Conservation (phyloP, 768 basidiomycete species). For the Rhizopogon sp. region DNA sequence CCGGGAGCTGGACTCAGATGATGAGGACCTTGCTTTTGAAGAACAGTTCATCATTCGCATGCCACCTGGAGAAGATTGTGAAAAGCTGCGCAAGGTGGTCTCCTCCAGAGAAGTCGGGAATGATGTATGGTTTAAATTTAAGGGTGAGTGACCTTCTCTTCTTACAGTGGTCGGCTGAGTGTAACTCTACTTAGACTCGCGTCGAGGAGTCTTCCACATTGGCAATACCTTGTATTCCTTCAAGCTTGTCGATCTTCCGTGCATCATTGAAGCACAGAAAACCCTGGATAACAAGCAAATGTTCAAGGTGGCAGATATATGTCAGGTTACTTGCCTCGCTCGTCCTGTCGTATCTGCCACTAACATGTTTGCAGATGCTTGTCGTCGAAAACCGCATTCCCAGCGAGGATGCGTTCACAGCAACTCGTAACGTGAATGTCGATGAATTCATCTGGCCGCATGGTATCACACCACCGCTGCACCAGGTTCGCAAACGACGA, state of each 20-base stretch:
- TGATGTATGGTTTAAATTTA: conserved; percentile 98
- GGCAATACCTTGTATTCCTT: conserved; percentile 77
- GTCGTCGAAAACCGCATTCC: conserved; percentile 75
- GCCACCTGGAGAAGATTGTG: conserved; percentile 79
- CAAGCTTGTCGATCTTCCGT: conserved; percentile 94
- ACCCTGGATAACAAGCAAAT: conserved; percentile 94
- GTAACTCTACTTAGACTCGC: conserved; percentile 57
- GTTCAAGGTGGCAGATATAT: conserved; percentile 99
- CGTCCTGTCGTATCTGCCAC: conserved; percentile 5
- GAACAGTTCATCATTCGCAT: conserved; percentile 94
- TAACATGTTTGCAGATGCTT: conserved; percentile 65
- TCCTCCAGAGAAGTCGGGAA: conserved; percentile 69
- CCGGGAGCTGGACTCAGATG: conserved; percentile 91
- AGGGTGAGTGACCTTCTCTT: conserved; percentile 47
- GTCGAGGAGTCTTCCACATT: conserved; percentile 86
- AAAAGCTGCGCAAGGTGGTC: conserved; percentile 78
- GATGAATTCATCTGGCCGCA: conserved; percentile 98
- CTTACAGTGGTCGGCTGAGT: not conserved
- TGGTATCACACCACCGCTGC: conserved; percentile 90
- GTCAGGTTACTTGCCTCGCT: conserved; percentile 57
- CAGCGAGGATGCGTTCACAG: conserved; percentile 59
- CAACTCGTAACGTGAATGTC: conserved; percentile 72
- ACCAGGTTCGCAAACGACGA: conserved; percentile 84
- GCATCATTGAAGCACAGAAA: conserved; percentile 92
- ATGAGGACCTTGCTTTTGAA: conserved; percentile 92